These are phyloP conservation scores for Handroanthus guayacan DNA, from an alignment of 257 asterid species.

Conservation along the genomic window DNA sequence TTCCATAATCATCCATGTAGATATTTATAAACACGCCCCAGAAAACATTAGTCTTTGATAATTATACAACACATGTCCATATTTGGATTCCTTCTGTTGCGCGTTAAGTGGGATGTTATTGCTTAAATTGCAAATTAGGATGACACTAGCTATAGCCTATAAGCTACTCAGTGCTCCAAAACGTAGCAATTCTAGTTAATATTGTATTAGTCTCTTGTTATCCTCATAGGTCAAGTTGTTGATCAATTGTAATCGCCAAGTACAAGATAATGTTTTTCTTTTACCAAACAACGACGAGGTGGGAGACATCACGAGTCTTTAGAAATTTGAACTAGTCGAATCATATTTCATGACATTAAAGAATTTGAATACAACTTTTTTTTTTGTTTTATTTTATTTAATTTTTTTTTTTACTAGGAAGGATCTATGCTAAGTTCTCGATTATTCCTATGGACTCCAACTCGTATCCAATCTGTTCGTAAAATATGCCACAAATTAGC, in stretches of 20 bases:
- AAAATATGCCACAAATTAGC: too few relatives aligned
- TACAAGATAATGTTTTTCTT: slow-evolving; percentile 48
- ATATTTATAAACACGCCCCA: too few relatives aligned
- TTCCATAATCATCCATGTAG: too few relatives aligned
- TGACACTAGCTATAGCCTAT: slow-evolving; percentile 27
- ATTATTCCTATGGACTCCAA: too few relatives aligned
- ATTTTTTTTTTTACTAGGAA: too few relatives aligned
- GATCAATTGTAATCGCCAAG: slow-evolving; percentile 31
- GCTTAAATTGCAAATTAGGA: slow-evolving; percentile 37
- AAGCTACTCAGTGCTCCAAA: background rate
- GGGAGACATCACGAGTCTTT: slow-evolving; percentile 34
- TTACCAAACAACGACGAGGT: slow-evolving; percentile 39
- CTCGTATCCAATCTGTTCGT: too few relatives aligned
- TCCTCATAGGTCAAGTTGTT: slow-evolving; percentile 29
- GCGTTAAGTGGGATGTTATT: slow-evolving; percentile 23
- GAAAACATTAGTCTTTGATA: too few relatives aligned
- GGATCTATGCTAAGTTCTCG: too few relatives aligned
- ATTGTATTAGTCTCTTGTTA: slow-evolving; percentile 35
- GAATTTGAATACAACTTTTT: background rate
- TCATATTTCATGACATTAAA: slow-evolving; percentile 20
- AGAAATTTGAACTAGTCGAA: slow-evolving; percentile 35
- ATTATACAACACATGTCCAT: background rate
- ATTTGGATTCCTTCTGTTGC: background rate
- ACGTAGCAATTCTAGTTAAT: slow-evolving; percentile 15
- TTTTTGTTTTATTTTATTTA: too few relatives aligned